Conservation (phyloP, 176 grass and related monocot species). For the Typha latifolia region DNA sequence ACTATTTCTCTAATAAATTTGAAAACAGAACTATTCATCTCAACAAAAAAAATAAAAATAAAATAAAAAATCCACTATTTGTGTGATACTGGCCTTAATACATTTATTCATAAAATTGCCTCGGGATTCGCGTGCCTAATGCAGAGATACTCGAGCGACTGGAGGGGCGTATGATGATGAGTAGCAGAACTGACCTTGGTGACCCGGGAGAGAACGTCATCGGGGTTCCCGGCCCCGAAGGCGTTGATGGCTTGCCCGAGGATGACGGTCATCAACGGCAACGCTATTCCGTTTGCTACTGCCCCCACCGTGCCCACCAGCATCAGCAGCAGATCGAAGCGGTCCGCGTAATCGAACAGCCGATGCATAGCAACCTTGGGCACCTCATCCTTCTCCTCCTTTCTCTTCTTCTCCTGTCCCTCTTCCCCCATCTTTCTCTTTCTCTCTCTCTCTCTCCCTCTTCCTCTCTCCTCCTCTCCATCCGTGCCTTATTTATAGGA, state of each 20-base stretch:
- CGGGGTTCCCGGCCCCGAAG: slow-evolving; percentile 25
- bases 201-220: slow-evolving; percentile 18
- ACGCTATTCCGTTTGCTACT: slow-evolving; percentile 30
- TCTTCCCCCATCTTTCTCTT: slow-evolving; percentile 63
- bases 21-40: no score
- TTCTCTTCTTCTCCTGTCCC: slow-evolving; percentile 70
- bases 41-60: no score
- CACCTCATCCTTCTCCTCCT: slow-evolving; percentile 63
- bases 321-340: slow-evolving; percentile 45
- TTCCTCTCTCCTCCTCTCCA: neutral
- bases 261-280: slow-evolving; percentile 38
- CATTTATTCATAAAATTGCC: no score
- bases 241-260: slow-evolving; percentile 41
- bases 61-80: no score
- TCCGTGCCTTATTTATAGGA: neutral
- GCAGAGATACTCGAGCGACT: no score
- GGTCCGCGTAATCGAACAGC: slow-evolving; percentile 60
- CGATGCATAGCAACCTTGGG: slow-evolving; percentile 26
- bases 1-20: no score
- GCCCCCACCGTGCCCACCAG: slow-evolving; percentile 32
- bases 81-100: no score
- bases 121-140: no score
- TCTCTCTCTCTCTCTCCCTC: slow-evolving; percentile 23
- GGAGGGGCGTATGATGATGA: no score
- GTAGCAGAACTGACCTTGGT: slow-evolving; percentile 29